A percentile compares a stretch with the other conserved stretches of the same genome.
Evolutionary conservation across 2,329 filamentous ascomycete genomes (phyloP).

Genomic region (Atkinsonella texensis): DNA sequence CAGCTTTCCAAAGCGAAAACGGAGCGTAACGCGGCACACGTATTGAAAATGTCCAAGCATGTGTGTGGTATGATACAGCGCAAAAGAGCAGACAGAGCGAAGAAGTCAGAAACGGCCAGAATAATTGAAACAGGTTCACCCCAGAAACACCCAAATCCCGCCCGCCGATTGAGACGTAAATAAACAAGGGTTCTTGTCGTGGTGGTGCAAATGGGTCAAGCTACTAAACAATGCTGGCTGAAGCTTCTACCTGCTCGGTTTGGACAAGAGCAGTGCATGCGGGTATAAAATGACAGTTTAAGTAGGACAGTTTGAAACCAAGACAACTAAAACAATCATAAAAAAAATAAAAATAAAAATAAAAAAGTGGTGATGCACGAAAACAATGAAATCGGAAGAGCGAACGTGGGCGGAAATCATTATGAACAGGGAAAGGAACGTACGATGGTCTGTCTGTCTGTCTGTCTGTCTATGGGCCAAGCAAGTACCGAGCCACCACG

Average conservation of each 20-base stretch:
- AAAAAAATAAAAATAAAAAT: neutral
- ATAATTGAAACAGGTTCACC: neutral
- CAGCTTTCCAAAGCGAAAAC: neutral
- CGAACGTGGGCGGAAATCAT: too few species aligned
- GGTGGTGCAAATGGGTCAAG: neutral
- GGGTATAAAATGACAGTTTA: neutral
- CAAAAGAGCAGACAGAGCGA: neutral
- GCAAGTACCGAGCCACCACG: too few species aligned
- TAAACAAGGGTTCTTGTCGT: neutral
- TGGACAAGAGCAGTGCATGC: neutral
- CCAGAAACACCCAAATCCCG: neutral
- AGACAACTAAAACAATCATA: neutral
- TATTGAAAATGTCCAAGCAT: neutral
- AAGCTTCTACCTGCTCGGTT: neutral
- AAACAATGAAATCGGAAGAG: too few species aligned
- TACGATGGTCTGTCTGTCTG: too few species aligned
- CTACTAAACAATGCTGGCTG: neutral
- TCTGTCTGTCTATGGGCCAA: neutral
- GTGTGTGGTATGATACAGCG: neutral
- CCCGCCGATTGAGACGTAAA: neutral
- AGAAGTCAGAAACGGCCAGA: neutral
- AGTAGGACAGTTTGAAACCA: neutral
- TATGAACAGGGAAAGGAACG: too few species aligned
- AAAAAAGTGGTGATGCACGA: neutral
- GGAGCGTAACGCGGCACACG: neutral